Evolutionary conservation across 1,139 yeast genomes (phyloP).

Genomic region (Yamadazyma conglobata): DNA sequence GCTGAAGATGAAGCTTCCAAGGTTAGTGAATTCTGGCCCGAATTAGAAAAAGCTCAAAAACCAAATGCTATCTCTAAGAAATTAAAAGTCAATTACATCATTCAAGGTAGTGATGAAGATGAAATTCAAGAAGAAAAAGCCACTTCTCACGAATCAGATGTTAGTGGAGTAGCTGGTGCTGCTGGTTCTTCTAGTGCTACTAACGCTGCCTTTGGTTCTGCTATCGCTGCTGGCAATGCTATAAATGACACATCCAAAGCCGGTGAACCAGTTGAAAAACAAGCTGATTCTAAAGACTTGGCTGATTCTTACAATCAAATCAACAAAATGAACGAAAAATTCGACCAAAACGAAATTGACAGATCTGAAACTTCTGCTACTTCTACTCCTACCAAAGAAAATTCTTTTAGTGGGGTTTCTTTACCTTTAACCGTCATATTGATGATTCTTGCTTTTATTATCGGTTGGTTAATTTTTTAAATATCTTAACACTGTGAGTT

Average conservation of each 20-base stretch:
- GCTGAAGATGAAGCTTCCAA: constrained; percentile 49
- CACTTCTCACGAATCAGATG: constrained; percentile 5
- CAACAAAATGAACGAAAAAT: constrained; percentile 40
- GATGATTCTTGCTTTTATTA: constrained; percentile 53
- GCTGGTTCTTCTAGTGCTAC: constrained; percentile 15
- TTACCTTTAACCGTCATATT: constrained; percentile 49
- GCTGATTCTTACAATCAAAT: constrained; percentile 41
- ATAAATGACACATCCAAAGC: constrained; percentile 16
- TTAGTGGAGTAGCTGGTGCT: constrained; percentile 13
- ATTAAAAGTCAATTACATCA: constrained; percentile 68
- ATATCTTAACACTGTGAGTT: too few relatives aligned
- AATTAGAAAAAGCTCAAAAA: constrained; percentile 62
- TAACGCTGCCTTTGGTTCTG: constrained; percentile 16
- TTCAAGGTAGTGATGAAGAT: constrained; percentile 25
- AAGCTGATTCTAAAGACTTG: constrained; percentile 21
- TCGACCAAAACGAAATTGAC: constrained; percentile 25
- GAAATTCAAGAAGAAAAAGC: constrained; percentile 14
- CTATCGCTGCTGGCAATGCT: constrained; percentile 15
- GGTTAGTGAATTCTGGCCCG: constrained; percentile 72
- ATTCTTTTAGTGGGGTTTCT: constrained; percentile 48
- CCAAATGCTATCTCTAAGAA: constrained; percentile 64
- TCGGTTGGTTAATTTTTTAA: constrained; percentile 59
- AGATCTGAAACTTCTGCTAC: constrained; percentile 5
- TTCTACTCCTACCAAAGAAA: constrained; percentile 9
- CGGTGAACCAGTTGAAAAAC: constrained; percentile 5